Conservation (phyloP, 1,139 yeast species). For the Yamadazyma taylorii region DNA sequence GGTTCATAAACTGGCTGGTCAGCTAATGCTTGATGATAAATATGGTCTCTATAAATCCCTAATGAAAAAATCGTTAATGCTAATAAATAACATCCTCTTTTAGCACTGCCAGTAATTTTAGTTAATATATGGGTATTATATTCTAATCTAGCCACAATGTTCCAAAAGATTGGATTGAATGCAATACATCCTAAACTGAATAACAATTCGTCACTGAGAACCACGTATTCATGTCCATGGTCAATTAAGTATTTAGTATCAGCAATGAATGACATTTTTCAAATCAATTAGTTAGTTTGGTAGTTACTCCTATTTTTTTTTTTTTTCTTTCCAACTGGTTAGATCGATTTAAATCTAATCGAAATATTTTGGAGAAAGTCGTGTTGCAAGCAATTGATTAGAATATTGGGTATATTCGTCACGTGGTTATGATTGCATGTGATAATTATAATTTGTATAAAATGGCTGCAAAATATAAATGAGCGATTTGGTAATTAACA, state of each 20-base stretch:
- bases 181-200: slow-evolving; percentile 44
- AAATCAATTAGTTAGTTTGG: too few species aligned
- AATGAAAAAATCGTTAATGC: slow-evolving; percentile 81
- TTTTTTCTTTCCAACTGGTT: not conserved
- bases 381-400: too few species aligned
- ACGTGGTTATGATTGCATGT: too few species aligned
- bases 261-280: slow-evolving; percentile 14
- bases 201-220: slow-evolving; percentile 13
- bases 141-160: slow-evolving; percentile 83
- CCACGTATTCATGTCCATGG: slow-evolving; percentile 15
- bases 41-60: slow-evolving; percentile 78
- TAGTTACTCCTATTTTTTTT: not conserved
- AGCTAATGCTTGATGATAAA: slow-evolving; percentile 61
- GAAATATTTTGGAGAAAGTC: too few species aligned
- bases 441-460: too few species aligned
- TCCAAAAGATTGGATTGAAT: slow-evolving; percentile 96
- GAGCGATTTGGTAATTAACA: too few species aligned
- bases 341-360: too few species aligned
- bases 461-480: too few species aligned
- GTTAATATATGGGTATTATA: slow-evolving; percentile 75
- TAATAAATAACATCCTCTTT: slow-evolving; percentile 76
- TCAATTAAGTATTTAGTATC: slow-evolving; percentile 14
- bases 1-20: slow-evolving; percentile 57
- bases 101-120: slow-evolving; percentile 66
- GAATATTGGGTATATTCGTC: too few species aligned